phyloP scores from a whole-genome alignment of 2,329 filamentous ascomycete species.

The Claviceps pusilla region DNA sequence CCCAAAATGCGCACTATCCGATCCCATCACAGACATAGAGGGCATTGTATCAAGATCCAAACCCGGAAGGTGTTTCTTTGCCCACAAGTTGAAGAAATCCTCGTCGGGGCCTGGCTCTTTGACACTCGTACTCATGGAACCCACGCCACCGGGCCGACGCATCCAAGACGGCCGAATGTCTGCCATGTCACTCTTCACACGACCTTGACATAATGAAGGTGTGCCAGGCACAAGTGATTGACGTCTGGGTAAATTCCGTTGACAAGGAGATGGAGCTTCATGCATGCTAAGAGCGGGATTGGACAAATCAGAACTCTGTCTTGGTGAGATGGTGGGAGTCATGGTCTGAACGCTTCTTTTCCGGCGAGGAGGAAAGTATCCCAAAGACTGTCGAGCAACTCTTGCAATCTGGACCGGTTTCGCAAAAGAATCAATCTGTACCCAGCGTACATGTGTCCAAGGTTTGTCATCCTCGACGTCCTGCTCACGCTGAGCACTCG shows the following conservation, averaged over 20 bases:
- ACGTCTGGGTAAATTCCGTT: slow-evolving; percentile 26
- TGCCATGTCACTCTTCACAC: slow-evolving; percentile 22
- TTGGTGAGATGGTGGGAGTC: slow-evolving; percentile 52
- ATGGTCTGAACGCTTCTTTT: slow-evolving; percentile 64
- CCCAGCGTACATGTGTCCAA: slow-evolving; percentile 85
- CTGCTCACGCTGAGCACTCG: slow-evolving; percentile 13
- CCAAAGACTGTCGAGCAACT: slow-evolving; percentile 63
- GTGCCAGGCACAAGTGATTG: slow-evolving; percentile 20
- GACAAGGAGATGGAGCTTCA: slow-evolving; percentile 22
- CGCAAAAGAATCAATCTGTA: slow-evolving; percentile 54
- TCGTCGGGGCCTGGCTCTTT: slow-evolving; percentile 66
- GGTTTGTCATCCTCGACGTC: slow-evolving; percentile 41
- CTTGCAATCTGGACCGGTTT: slow-evolving; percentile 74
- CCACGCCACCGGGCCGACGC: slow-evolving; percentile 74
- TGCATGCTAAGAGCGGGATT: slow-evolving; percentile 26
- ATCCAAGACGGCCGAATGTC: slow-evolving; percentile 45
- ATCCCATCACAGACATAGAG: slow-evolving; percentile 49
- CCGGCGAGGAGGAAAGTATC: slow-evolving; percentile 80
- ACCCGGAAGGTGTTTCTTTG: slow-evolving; percentile 67
- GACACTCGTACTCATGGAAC: slow-evolving; percentile 58
- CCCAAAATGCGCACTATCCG: slow-evolving; percentile 43
- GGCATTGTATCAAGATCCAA: slow-evolving; percentile 56
- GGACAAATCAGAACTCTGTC: slow-evolving; percentile 46
- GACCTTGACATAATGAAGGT: slow-evolving; percentile 21
- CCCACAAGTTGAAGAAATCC: slow-evolving; percentile 72